Base-by-base conservation (phyloP, 2,329 filamentous ascomycete genomes). In the Zopfia rhizophila region DNA sequence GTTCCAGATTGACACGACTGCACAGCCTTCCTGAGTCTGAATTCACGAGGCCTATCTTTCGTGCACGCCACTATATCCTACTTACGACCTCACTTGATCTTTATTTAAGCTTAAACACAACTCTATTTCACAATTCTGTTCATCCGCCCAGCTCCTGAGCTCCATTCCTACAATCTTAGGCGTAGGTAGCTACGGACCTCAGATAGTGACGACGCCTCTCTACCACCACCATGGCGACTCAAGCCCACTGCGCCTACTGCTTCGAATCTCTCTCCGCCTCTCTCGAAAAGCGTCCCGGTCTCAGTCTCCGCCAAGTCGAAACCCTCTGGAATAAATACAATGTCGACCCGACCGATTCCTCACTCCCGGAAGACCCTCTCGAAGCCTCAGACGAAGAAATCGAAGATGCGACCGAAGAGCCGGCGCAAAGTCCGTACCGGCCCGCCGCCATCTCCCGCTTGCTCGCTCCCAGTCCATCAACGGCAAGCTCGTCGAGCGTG, bases 211-310 rank as follows among this genome's bases (percentile, higher is more conserved):
- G 19, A 16, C 16, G 8, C 18, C 30, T 27, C 18, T 37, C 12
- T 24, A 18, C 31, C 25, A n/a, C n/a, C 46, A 55, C 31, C 41
- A 97, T 97, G 93, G 93, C 94, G 36, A 88, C 88, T 45, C 75
- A 83, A 61, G 87, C 87, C 48, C 93, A 97, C 74, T 97, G 92
- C 73, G 85, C 93, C 65, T 92, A 87, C 74, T 97, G 92, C 78
- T 97, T 99, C 79, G 94, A 99, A 75, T 81, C 81, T 28, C 85
- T 99, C 25, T 81, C 84, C 37, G 88, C 92, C 41, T 83, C 85
- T 50, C 89, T 96, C 58, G 83, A 90, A 58, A 77, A 82, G 54
- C 86, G 87, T 51, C 79, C 86, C 47, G 76, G 89, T 8, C 78
- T 91, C 60, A 80, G 78, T 36, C 83, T 97, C 17, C 70, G 78